Base-by-base conservation (phyloP, 2,329 filamentous ascomycete species). In the Trichoderma sp. region DNA sequence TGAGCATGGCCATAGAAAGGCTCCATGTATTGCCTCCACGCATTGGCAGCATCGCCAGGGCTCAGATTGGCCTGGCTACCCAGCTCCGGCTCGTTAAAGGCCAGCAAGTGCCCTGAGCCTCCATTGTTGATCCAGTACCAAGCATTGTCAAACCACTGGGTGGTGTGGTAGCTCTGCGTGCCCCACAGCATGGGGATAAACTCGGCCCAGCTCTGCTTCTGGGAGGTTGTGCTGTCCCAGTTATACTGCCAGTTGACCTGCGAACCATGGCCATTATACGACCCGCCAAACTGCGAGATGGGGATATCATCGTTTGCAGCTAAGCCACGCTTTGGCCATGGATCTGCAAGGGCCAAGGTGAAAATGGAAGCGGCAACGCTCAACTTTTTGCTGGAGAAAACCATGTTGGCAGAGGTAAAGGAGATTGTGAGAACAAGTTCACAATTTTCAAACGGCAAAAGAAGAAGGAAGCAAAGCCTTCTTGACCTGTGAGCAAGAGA, bases 11-110 rank as follows among this genome's bases (percentile, higher is more conserved):
- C 79, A 32, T 78, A 77, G 71, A 80, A 83, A 1, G 80, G 82
- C 71, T 82, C 74, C 78, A 85, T 83, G 76, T 81, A 80, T n/a
- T 72, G 71, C 66, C 75, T 76, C 73, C 79, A 84, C 6, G 76
- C 79, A 5, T 73, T 65, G 2, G 80, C 82, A 11, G 83, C 83
- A 4, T 74, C 74, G 1, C 68, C 65, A 13, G 78, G 74, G 30
- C 70, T 72, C 59, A 81, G 67, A 37, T 72, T 68, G n/a, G 70
- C 73, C 68, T 74, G 73, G 13, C 61, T 54, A n/a, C 26, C 13
- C 24, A 49, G 61, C 32, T 75, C 74, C 14, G 74, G 73, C 70
- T 75, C 74, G 43, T 75, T 75, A 68, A 75, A 75, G 6, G 63
- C 71, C 13, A 75, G 70, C 3, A 75, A 63, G 54, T 74, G 72